These are phyloP conservation scores for Vitis hybrid DNA, from an alignment of 177 flowering plant genomes.

Conservation along the genomic window DNA sequence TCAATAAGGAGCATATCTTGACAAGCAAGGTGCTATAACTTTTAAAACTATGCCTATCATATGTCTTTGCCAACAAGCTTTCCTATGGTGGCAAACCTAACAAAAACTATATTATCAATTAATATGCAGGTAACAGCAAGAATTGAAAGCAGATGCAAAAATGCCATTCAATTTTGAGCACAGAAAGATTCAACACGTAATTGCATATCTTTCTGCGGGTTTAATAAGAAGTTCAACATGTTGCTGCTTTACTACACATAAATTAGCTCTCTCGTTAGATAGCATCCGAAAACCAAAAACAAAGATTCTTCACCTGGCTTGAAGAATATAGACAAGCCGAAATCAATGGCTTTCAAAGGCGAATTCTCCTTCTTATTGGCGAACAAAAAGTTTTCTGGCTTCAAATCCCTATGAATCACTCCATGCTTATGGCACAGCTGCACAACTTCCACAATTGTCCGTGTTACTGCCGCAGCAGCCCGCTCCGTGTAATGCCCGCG, in stretches of 20 bases:
- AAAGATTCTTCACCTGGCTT: slow-evolving; percentile 51
- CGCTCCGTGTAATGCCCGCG: slow-evolving; percentile 72
- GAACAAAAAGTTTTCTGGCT: slow-evolving; percentile 78
- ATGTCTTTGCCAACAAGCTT: no score
- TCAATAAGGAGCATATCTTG: no score
- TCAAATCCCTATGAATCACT: slow-evolving; percentile 73
- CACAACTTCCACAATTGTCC: slow-evolving; percentile 75
- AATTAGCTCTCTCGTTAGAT: neutral
- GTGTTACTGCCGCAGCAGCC: slow-evolving; percentile 63
- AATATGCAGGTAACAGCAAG: no score
- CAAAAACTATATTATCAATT: no score
- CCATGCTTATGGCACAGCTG: slow-evolving; percentile 78
- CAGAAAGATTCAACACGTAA: no score
- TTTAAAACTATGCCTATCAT: no score
- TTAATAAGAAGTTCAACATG: neutral
- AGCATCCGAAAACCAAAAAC: neutral
- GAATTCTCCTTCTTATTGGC: slow-evolving; percentile 86
- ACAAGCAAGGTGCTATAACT: no score
- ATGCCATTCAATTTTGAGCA: no score
- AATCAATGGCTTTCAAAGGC: slow-evolving; percentile 76
- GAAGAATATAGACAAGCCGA: slow-evolving; percentile 77
- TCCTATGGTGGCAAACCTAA: no score
- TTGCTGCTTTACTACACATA: neutral
- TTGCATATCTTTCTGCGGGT: no score
- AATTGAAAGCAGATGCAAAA: no score